Evolutionary conservation across 2,329 filamentous ascomycete species (phyloP).

Genomic region (Pseudogymnoascus destructans): DNA sequence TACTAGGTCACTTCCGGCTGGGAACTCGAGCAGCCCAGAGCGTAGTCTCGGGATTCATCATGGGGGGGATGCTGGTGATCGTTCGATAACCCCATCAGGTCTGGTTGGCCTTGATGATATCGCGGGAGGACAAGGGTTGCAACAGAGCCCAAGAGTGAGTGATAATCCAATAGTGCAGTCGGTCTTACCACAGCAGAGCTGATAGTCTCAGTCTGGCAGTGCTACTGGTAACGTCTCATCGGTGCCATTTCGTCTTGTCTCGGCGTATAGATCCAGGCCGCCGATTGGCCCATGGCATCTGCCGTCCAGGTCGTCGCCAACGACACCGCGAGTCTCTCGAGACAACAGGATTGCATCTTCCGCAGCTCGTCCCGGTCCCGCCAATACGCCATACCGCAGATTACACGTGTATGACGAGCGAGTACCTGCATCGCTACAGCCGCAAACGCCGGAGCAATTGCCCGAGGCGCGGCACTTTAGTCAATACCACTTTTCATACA

Average conservation of each 20-base stretch:
- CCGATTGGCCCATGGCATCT: constrained; percentile 4
- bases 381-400: constrained; percentile 19
- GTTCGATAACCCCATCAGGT: not conserved
- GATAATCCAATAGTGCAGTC: constrained; percentile 9
- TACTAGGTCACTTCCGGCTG: constrained; percentile 15
- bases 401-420: constrained; percentile 36
- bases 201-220: constrained; percentile 4
- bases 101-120: not conserved
- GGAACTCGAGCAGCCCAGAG: not conserved
- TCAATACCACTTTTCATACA: constrained; percentile 32
- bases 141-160: not conserved
- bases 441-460: constrained; percentile 38
- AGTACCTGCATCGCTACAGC: constrained; percentile 32
- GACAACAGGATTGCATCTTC: constrained; percentile 12
- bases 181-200: not conserved
- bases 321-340: not conserved
- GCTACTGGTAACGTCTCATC: constrained; percentile 8
- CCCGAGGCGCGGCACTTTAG: constrained; percentile 36
- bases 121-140: not conserved
- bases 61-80: not conserved
- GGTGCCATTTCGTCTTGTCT: constrained; percentile 7
- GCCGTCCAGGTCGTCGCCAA: constrained; percentile 9
- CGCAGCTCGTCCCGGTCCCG: constrained; percentile 12
- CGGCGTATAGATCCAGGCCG: constrained; percentile 10
- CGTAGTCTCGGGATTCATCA: not conserved